These are phyloP conservation scores for Eruca vesicaria DNA, from an alignment of 441 rosid species.

Conservation along the genomic window DNA sequence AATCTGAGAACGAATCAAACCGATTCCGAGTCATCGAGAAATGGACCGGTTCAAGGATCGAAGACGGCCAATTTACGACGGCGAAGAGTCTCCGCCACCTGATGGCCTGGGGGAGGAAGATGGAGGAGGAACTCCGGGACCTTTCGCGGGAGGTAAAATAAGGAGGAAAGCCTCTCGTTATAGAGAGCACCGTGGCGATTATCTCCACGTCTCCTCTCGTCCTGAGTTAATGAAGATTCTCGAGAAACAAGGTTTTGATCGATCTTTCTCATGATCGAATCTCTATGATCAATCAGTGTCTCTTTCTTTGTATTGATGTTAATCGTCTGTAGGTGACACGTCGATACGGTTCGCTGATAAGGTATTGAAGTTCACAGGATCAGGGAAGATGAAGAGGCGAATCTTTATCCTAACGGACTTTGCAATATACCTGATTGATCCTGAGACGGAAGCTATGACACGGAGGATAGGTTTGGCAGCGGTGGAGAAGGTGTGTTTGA, in stretches of 20 bases:
- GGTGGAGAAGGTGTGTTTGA: slow-evolving; percentile 77
- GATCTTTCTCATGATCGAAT: no score
- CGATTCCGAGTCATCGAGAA: slow-evolving; percentile 20
- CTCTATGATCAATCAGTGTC: no score
- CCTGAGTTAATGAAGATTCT: slow-evolving; percentile 69
- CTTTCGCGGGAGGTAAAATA: slow-evolving; percentile 79
- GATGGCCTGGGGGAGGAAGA: slow-evolving; percentile 10
- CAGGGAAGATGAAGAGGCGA: slow-evolving; percentile 86
- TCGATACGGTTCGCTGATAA: slow-evolving; percentile 81
- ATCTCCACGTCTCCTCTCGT: slow-evolving; percentile 66
- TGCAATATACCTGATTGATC: slow-evolving; percentile 85
- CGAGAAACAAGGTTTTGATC: slow-evolving; percentile 77
- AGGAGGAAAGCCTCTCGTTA: slow-evolving; percentile 80
- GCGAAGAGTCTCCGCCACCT: slow-evolving; percentile 21
- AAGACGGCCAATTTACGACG: slow-evolving; percentile 59
- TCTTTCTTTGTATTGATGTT: no score
- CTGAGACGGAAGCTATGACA: slow-evolving; percentile 70
- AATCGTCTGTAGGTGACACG: slow-evolving; percentile 82
- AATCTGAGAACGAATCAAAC: not conserved
- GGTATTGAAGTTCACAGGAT: slow-evolving; percentile 81
- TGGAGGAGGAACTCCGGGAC: slow-evolving; percentile 53
- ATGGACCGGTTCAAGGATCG: slow-evolving; percentile 44
- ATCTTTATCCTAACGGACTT: slow-evolving; percentile 76
- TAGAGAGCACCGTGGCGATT: slow-evolving; percentile 77
- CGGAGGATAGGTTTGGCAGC: slow-evolving; percentile 79